A percentile compares a stretch with the other conserved stretches of the same genome.
These are phyloP conservation scores for Pichia sp. DNA, from an alignment of 1,139 yeast genomes.

Conservation along the genomic window DNA sequence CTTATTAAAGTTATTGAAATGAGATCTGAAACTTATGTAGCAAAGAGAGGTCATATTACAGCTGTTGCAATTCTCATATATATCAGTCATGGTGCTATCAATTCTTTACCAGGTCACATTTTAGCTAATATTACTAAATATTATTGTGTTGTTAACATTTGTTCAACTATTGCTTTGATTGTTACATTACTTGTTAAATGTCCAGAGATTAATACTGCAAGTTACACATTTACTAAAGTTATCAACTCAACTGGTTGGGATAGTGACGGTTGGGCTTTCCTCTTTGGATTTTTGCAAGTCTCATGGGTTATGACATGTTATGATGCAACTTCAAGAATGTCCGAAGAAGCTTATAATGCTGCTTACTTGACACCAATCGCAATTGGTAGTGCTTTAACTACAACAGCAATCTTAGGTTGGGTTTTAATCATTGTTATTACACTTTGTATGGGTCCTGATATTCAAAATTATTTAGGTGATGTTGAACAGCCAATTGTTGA, in stretches of 20 bases:
- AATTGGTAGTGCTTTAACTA: constrained; percentile 29
- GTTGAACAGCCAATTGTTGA: constrained; percentile 43
- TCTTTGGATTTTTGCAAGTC: constrained; percentile 31
- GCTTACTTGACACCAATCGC: constrained; percentile 32
- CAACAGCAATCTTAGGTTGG: constrained; percentile 31
- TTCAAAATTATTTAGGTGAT: constrained; percentile 30
- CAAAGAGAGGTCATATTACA: constrained; percentile 35
- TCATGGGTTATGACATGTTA: constrained; percentile 34
- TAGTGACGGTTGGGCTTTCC: constrained; percentile 30
- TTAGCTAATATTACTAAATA: constrained; percentile 35
- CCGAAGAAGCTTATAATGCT: constrained; percentile 44
- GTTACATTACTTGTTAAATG: constrained; percentile 29
- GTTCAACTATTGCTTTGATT: constrained; percentile 33
- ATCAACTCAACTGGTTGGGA: constrained; percentile 31
- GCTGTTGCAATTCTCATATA: constrained; percentile 38
- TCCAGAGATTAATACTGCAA: constrained; percentile 27
- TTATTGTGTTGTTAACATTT: constrained; percentile 37
- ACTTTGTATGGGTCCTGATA: constrained; percentile 39
- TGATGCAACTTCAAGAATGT: constrained; percentile 37
- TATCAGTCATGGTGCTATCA: constrained; percentile 34
- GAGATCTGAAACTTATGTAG: constrained; percentile 33
- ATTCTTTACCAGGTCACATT: constrained; percentile 37
- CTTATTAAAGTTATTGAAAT: constrained; percentile 37
- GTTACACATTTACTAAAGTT: constrained; percentile 25
- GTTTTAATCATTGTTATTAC: constrained; percentile 29